phyloP scores from a whole-genome alignment of 2,329 filamentous ascomycete species.

The Lachnellula subtilissima region DNA sequence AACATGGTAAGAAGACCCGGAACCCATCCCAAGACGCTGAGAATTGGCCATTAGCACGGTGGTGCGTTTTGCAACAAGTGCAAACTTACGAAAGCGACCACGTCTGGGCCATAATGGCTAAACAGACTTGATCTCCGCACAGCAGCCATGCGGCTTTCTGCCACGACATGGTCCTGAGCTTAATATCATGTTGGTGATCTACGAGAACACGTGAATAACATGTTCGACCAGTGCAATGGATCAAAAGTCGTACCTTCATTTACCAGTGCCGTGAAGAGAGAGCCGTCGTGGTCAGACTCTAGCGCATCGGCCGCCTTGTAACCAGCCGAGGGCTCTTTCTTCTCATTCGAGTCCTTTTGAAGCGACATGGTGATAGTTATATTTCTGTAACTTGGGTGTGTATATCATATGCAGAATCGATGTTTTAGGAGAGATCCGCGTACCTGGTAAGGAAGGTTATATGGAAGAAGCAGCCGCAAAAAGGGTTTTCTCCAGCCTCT shows the following conservation, averaged over 20 bases:
- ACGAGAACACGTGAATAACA: background rate
- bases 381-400: background rate
- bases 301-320: background rate
- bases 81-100: conserved; percentile 42
- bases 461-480: no score
- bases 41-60: background rate
- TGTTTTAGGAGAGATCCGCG: no score
- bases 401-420: no score
- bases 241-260: conserved; percentile 23
- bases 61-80: background rate
- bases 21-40: conserved; percentile 41
- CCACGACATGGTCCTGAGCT: conserved; percentile 49
- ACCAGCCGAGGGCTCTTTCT: conserved; percentile 1
- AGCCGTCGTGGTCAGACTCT: conserved; percentile 7
- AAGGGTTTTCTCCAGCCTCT: no score
- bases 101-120: conserved; percentile 48
- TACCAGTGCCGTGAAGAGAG: conserved; percentile 25
- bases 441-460: no score
- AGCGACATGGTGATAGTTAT: background rate
- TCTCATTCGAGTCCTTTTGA: background rate
- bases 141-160: conserved; percentile 46
- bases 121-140: conserved; percentile 44
- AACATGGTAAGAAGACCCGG: conserved; percentile 45
- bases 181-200: conserved; percentile 46
- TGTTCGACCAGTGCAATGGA: background rate